Evolutionary conservation across 768 basidiomycete genomes (phyloP).

Genomic region (Mycena filopes): DNA sequence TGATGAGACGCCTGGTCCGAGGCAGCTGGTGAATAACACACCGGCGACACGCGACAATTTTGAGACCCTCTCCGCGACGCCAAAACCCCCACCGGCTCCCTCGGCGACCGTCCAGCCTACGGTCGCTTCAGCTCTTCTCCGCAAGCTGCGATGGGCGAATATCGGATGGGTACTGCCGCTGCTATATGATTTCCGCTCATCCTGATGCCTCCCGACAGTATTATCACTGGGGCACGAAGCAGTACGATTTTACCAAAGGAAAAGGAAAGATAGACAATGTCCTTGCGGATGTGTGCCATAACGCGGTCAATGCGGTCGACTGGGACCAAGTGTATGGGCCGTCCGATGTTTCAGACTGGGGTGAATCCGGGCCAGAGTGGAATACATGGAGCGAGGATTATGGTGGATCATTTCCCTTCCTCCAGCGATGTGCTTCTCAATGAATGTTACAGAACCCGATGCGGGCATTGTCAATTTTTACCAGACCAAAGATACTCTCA

Average conservation of each 20-base stretch:
- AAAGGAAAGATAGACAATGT: slow-evolving; percentile 69
- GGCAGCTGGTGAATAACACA: slow-evolving; percentile 76
- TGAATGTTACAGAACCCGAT: slow-evolving; percentile 75
- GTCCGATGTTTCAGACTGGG: slow-evolving; percentile 57
- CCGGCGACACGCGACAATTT: slow-evolving; percentile 72
- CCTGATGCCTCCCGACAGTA: slow-evolving; percentile 44
- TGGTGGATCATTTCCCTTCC: slow-evolving; percentile 54
- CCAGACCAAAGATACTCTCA: slow-evolving; percentile 90
- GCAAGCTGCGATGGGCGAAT: slow-evolving; percentile 93
- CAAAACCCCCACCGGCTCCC: slow-evolving; percentile 73
- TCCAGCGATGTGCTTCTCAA: slow-evolving; percentile 15
- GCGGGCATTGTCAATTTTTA: slow-evolving; percentile 98
- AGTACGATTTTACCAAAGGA: slow-evolving; percentile 87
- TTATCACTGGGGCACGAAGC: slow-evolving; percentile 97
- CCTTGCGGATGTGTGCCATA: slow-evolving; percentile 68
- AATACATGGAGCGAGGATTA: slow-evolving; percentile 81
- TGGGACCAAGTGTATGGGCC: slow-evolving; percentile 75
- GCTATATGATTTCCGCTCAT: background rate
- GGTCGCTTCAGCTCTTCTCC: slow-evolving; percentile 65
- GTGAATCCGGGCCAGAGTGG: slow-evolving; percentile 70
- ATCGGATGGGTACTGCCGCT: slow-evolving; percentile 71
- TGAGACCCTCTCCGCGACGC: slow-evolving; percentile 57
- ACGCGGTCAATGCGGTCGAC: slow-evolving; percentile 68
- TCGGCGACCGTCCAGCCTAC: slow-evolving; percentile 66
- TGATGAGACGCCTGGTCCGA: slow-evolving; percentile 59